These are phyloP conservation scores for Eragrostis curvula DNA, from an alignment of 176 grass and related monocot species.

Conservation along the genomic window DNA sequence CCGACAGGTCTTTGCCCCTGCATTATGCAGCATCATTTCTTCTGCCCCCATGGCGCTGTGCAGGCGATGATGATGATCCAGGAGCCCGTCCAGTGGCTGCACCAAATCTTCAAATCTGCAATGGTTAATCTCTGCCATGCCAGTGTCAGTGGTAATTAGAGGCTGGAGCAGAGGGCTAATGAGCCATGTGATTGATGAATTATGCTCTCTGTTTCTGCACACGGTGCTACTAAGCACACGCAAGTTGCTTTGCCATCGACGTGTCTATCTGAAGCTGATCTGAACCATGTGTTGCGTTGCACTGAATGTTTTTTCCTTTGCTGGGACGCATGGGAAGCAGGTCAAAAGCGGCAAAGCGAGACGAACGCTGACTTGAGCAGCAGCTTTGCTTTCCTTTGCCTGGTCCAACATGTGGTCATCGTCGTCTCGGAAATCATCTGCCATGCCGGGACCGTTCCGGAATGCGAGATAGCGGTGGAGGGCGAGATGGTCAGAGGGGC, in stretches of 20 bases:
- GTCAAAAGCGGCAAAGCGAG: background rate
- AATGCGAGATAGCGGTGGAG: too few species aligned
- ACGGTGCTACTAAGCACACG: background rate
- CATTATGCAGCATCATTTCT: background rate
- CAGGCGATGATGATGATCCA: background rate
- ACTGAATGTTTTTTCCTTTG: background rate
- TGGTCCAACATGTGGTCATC: background rate
- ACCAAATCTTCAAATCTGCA: background rate
- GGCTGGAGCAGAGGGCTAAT: background rate
- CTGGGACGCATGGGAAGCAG: background rate
- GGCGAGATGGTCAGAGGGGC: background rate
- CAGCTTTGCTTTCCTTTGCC: background rate
- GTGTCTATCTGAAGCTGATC: too few species aligned
- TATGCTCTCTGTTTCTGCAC: background rate
- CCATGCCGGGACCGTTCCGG: too few species aligned
- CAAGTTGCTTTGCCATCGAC: too few species aligned
- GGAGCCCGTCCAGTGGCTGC: too few species aligned
- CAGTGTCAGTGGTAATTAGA: background rate
- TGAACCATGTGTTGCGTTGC: too few species aligned
- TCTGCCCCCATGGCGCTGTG: background rate
- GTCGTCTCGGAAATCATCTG: background rate
- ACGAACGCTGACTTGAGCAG: background rate
- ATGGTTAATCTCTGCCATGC: background rate
- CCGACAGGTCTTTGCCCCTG: background rate
- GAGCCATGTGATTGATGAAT: background rate